Percentiles rank a stretch among this genome's conserved stretches.
Evolutionary conservation across 2,329 filamentous ascomycete genomes (phyloP).

Genomic region (Didymella segeticola): DNA sequence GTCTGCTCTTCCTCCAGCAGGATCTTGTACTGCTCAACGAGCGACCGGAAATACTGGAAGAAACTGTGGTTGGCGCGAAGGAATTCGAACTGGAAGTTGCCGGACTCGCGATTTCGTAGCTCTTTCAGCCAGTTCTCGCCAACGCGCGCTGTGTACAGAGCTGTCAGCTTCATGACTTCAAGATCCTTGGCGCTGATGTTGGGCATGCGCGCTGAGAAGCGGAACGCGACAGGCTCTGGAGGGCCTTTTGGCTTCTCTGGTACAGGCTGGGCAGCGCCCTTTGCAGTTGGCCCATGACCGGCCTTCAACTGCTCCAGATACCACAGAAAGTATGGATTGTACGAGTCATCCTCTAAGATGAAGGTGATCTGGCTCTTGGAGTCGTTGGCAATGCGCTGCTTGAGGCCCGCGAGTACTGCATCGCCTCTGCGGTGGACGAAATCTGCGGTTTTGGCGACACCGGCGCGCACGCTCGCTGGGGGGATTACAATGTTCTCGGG

Average conservation of each 20-base stretch:
- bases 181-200: slow-evolving; percentile 96
- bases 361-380: slow-evolving; percentile 94
- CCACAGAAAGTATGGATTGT: slow-evolving; percentile 90
- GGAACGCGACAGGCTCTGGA: slow-evolving; percentile 82
- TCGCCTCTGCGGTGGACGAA: slow-evolving; percentile 76
- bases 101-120: slow-evolving; percentile 83
- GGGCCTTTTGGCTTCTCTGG: slow-evolving; percentile 79
- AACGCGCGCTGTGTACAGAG: slow-evolving; percentile 90
- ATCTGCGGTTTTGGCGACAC: slow-evolving; percentile 93
- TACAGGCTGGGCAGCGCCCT: slow-evolving; percentile 31
- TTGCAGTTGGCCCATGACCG: slow-evolving; percentile 71
- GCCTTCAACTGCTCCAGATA: slow-evolving; percentile 83
- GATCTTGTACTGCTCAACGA: slow-evolving; percentile 92
- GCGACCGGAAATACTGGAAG: slow-evolving; percentile 91
- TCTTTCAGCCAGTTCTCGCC: slow-evolving; percentile 91
- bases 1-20: slow-evolving; percentile 75
- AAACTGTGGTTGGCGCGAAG: slow-evolving; percentile 93
- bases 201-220: slow-evolving; percentile 95
- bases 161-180: slow-evolving; percentile 75
- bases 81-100: slow-evolving; percentile 96
- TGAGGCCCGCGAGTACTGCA: slow-evolving; percentile 81
- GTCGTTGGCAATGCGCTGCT: slow-evolving; percentile 81
- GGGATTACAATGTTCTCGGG: slow-evolving; percentile 86
- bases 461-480: slow-evolving; percentile 78
- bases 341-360: slow-evolving; percentile 78